Base-by-base conservation (phyloP, 2,329 filamentous ascomycete species). In the Diaporthe eres region DNA sequence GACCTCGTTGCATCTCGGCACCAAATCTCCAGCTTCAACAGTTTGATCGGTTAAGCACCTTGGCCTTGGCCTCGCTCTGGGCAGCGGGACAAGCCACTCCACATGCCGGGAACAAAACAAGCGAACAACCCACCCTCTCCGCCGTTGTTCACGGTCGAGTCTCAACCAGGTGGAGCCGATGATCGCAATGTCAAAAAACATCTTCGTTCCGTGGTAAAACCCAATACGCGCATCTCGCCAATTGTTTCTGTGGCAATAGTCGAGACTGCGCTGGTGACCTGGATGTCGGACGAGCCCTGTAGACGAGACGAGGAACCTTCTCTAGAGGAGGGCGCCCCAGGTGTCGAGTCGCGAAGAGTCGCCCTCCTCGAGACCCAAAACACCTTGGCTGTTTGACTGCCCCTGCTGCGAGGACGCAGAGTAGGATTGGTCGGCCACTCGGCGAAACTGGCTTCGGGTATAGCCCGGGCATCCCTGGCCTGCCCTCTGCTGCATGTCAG, bases 381-480 rank as follows among this genome's bases (percentile, higher is more conserved):
- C 73, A 53, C 34, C 73, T 75, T 75, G 73, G 73, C 73, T 63
- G 73, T 75, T 75, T 71, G 53, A 58, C 44, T 31, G 19, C 37
- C 58, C 49, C 55, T 51, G 39, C n/a, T 51, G 19, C 12, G 25
- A 61, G 34, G 49, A 55, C 58, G 67, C 53, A 74, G 77, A 77
- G 61, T 74, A 76, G 65, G 77, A 77, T 70, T 55, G 49, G 65
- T 68, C 65, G 65, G 7, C 47, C 19, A 55, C 49, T 55, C 65
- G 49, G 65, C 65, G 49, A 42, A 28, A 55, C 49, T 55, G 49
- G 31, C 12, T 55, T 55, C 65, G 65, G 65, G 17, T 28, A 70
- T 55, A 53, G 65, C 47, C 65, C 65, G 65, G 65, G 31, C 31
- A 68, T 68, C 65, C 65, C 65, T 68, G 65, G 31, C 47, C n/a